Conservation (phyloP, 345 rosid species). For the Salix dunnii region DNA sequence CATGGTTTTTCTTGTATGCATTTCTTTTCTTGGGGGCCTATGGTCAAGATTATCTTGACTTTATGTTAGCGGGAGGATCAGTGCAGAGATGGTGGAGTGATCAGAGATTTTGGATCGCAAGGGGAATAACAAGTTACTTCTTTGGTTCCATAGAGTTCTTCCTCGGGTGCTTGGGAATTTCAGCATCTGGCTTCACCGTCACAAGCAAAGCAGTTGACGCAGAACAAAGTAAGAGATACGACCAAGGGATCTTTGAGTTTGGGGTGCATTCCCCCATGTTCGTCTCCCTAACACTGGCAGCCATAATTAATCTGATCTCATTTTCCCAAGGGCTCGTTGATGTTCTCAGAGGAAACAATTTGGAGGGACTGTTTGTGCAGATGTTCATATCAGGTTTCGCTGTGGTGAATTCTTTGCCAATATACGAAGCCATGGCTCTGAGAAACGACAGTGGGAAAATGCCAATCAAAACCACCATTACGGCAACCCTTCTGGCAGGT, state of each 20-base stretch:
- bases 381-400: conserved; percentile 40
- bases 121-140: conserved; percentile 41
- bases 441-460: conserved; percentile 59
- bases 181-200: conserved; percentile 46
- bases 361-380: conserved; percentile 37
- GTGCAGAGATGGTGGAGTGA: conserved; percentile 65
- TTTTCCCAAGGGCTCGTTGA: conserved; percentile 27
- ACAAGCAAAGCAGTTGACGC: conserved; percentile 55
- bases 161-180: conserved; percentile 43
- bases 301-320: conserved; percentile 44
- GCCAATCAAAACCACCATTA: conserved; percentile 28
- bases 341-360: conserved; percentile 1
- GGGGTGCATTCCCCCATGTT: conserved; percentile 56
- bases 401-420: conserved; percentile 47
- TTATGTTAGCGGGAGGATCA: conserved; percentile 39
- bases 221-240: conserved; percentile 52
- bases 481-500: conserved; percentile 25
- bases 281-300: conserved; percentile 37
- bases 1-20: conserved; percentile 59
- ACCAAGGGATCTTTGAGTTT: conserved; percentile 11
- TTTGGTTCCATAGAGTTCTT: conserved; percentile 44
- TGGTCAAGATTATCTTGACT: conserved; percentile 42
- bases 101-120: conserved; percentile 58
- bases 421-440: conserved; percentile 54
- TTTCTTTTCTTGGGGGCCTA: conserved; percentile 65